These are phyloP conservation scores for Galerina sulciceps DNA, from an alignment of 768 basidiomycete genomes.

Conservation along the genomic window DNA sequence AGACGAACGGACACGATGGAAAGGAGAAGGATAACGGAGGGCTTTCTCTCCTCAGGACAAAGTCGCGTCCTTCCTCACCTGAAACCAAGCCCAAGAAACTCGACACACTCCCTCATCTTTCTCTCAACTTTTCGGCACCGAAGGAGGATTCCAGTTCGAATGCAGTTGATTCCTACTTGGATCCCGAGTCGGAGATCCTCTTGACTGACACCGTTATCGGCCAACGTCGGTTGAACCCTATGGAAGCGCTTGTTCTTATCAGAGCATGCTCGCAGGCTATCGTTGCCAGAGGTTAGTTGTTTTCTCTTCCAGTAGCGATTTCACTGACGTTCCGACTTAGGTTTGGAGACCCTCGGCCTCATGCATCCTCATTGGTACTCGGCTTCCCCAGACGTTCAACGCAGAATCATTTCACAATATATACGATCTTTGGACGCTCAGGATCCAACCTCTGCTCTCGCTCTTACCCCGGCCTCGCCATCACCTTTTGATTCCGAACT, in stretches of 20 bases:
- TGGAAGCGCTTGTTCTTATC: slow-evolving; percentile 67
- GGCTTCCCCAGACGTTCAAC: slow-evolving; percentile 71
- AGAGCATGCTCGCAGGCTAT: slow-evolving; percentile 73
- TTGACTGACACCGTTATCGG: slow-evolving; percentile 61
- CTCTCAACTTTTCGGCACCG: slow-evolving; percentile 61
- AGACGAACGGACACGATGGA: slow-evolving; percentile 22
- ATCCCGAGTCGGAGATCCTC: slow-evolving; percentile 49
- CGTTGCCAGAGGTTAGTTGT: slow-evolving; percentile 59
- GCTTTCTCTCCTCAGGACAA: slow-evolving; percentile 56
- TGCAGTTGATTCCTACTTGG: slow-evolving; percentile 56
- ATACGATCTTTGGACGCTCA: slow-evolving; percentile 63
- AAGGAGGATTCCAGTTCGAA: slow-evolving; percentile 42
- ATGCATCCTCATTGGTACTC: slow-evolving; percentile 90
- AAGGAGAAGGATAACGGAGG: slow-evolving; percentile 34
- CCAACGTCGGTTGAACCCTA: slow-evolving; percentile 59
- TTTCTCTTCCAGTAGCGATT: slow-evolving; percentile 12
- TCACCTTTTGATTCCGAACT: slow-evolving; percentile 68
- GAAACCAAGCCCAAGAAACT: slow-evolving; percentile 37
- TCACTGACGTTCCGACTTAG: slow-evolving; percentile 37
- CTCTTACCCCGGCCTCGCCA: slow-evolving; percentile 48
- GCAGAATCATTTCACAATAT: slow-evolving; percentile 70
- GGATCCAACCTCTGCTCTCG: slow-evolving; percentile 49
- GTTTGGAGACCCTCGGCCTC: slow-evolving; percentile 80
- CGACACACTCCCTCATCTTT: slow-evolving; percentile 55
- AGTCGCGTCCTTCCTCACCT: slow-evolving; percentile 43